Conservation (phyloP, 371 early-diverging fungal genomes). For the Batkoa obscura region DNA sequence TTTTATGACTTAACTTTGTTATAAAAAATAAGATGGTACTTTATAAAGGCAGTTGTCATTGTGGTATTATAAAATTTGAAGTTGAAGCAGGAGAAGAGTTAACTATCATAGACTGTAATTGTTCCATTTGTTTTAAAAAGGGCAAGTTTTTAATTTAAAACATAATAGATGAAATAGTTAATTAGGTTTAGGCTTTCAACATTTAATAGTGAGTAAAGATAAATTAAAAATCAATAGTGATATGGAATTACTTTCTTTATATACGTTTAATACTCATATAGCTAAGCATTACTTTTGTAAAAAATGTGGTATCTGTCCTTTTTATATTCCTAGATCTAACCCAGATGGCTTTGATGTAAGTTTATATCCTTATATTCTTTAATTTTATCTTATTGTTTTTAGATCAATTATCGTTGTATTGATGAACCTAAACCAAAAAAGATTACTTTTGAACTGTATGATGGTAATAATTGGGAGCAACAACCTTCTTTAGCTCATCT, state of each 20-base stretch:
- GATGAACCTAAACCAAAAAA: conserved; percentile 9
- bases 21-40: neutral
- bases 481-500: conserved; percentile 10
- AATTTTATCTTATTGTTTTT: neutral
- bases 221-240: conserved; percentile 8
- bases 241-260: conserved; percentile 9
- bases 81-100: conserved; percentile 10
- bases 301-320: conserved; percentile 18
- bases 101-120: conserved; percentile 16
- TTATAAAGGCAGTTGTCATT: conserved; percentile 18
- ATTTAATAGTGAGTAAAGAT: conserved; percentile 12
- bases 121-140: conserved; percentile 17
- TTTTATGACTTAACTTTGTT: too few species aligned
- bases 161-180: neutral
- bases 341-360: conserved; percentile 13
- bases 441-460: conserved; percentile 8
- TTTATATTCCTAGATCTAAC: conserved; percentile 19
- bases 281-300: conserved; percentile 20
- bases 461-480: conserved; percentile 15
- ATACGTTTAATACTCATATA: conserved; percentile 17
- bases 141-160: conserved; percentile 1
- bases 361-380: neutral
- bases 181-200: conserved; percentile 10
- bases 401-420: conserved; percentile 15
- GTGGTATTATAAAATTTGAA: conserved; percentile 14